These are phyloP conservation scores for Platanus orientalis DNA, from an alignment of 164 flowering plant species.

Conservation along the genomic window DNA sequence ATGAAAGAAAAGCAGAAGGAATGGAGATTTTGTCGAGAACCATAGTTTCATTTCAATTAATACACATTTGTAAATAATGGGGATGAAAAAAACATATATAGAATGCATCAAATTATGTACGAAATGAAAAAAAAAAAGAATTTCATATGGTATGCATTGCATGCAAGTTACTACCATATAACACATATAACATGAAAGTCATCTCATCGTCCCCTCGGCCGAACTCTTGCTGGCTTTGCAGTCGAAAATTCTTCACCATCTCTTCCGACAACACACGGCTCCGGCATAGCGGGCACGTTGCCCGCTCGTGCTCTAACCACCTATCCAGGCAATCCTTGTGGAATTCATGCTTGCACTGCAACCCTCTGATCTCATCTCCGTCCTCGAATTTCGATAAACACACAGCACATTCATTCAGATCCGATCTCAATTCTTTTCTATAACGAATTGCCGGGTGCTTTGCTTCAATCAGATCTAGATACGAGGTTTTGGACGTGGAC, in stretches of 20 bases:
- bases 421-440: too few relatives aligned
- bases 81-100: too few relatives aligned
- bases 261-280: constrained; percentile 28
- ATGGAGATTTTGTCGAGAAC: too few relatives aligned
- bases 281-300: constrained; percentile 49
- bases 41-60: too few relatives aligned
- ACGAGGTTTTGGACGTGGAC: constrained; percentile 19
- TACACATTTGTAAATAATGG: too few relatives aligned
- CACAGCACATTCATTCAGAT: constrained; percentile 29
- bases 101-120: too few relatives aligned
- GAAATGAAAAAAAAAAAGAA: too few relatives aligned
- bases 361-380: constrained; percentile 36
- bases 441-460: constrained; percentile 24
- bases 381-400: constrained; percentile 40
- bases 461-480: constrained; percentile 20
- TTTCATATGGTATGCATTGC: too few relatives aligned
- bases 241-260: constrained; percentile 9
- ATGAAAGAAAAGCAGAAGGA: too few relatives aligned
- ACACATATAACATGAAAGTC: constrained; percentile 24
- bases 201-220: constrained; percentile 33
- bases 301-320: constrained; percentile 36
- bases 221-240: constrained; percentile 14
- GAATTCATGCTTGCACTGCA: constrained; percentile 42
- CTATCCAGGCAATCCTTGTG: constrained; percentile 44
- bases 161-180: constrained; percentile 24